These are phyloP conservation scores for Extremus antarcticus DNA, from an alignment of 495 filamentous ascomycete species.

Conservation along the genomic window DNA sequence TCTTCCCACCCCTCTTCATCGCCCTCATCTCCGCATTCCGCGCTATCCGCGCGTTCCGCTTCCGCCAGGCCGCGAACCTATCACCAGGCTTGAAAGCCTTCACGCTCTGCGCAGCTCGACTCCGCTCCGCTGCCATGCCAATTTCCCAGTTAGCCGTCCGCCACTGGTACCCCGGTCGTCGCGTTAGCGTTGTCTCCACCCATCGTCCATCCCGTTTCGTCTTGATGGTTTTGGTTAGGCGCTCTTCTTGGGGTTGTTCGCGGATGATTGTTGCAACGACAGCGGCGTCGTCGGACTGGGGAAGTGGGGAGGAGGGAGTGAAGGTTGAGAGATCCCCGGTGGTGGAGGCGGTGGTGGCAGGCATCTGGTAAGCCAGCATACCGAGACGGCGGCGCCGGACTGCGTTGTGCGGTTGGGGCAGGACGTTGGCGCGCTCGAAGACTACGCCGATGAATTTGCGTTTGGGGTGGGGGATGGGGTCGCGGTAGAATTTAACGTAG, in stretches of 20 bases:
- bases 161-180: conserved; percentile 67
- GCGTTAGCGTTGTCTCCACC: conserved; percentile 35
- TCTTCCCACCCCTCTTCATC: conserved; percentile 44
- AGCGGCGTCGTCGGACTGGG: neutral
- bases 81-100: conserved; percentile 42
- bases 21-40: conserved; percentile 47
- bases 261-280: neutral
- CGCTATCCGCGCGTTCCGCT: conserved; percentile 42
- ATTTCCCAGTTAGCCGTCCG: conserved; percentile 79
- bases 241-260: neutral
- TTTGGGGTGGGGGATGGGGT: conserved; percentile 65
- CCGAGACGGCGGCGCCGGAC: conserved; percentile 58
- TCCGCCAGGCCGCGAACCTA: conserved; percentile 53
- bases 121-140: conserved; percentile 52
- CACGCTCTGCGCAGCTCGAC: conserved; percentile 4
- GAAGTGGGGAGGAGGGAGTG: neutral
- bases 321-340: neutral
- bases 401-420: conserved; percentile 65
- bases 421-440: conserved; percentile 58
- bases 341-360: neutral
- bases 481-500: conserved; percentile 92
- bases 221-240: neutral
- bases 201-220: conserved; percentile 18
- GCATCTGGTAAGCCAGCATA: conserved; percentile 40
- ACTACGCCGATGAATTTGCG: conserved; percentile 87